A percentile compares a stretch with the other conserved stretches of the same genome.
phyloP scores from a whole-genome alignment of 1,284 basidiomycete genomes.

The Athelia sp. region DNA sequence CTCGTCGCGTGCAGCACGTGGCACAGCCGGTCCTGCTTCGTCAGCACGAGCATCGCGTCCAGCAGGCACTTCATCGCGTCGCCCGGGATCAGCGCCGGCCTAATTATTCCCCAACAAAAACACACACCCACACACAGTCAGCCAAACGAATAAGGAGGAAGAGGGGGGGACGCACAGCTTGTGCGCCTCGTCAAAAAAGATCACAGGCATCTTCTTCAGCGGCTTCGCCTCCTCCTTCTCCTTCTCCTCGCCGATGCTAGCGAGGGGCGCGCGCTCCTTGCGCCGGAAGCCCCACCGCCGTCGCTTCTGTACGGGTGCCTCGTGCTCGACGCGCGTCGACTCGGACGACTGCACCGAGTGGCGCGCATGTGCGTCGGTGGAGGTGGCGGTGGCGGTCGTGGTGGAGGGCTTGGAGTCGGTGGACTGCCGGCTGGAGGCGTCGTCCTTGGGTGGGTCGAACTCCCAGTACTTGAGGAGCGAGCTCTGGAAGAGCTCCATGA shows the following conservation, averaged over 20 bases:
- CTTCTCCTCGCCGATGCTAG: background rate
- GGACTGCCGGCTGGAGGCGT: constrained; percentile 25
- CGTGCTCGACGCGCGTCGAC: constrained; percentile 27
- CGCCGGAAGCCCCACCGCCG: constrained; percentile 25
- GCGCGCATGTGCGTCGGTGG: background rate
- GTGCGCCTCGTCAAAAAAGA: constrained; percentile 82
- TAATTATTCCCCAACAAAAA: no score
- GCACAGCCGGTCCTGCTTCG: constrained; percentile 78
- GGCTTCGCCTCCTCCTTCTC: constrained; percentile 28
- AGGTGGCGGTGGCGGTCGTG: no score
- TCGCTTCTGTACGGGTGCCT: constrained; percentile 18
- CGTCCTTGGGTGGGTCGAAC: constrained; percentile 43
- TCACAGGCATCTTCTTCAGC: constrained; percentile 69
- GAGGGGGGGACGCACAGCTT: constrained; percentile 50
- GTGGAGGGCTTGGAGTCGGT: no score
- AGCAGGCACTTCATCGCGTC: constrained; percentile 79
- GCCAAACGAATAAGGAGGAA: no score
- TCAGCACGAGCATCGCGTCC: constrained; percentile 79
- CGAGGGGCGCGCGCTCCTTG: constrained; percentile 16
- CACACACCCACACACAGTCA: no score
- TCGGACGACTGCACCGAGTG: no score
- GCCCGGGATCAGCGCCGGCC: constrained; percentile 65
- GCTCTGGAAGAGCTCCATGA: constrained; percentile 82
- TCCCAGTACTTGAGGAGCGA: constrained; percentile 70
- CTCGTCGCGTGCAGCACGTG: constrained; percentile 82